Evolutionary conservation across 202 grass and related monocot genomes (phyloP), one percentile per base, ranked within the genome.

Genomic region (Musa balbisiana): DNA sequence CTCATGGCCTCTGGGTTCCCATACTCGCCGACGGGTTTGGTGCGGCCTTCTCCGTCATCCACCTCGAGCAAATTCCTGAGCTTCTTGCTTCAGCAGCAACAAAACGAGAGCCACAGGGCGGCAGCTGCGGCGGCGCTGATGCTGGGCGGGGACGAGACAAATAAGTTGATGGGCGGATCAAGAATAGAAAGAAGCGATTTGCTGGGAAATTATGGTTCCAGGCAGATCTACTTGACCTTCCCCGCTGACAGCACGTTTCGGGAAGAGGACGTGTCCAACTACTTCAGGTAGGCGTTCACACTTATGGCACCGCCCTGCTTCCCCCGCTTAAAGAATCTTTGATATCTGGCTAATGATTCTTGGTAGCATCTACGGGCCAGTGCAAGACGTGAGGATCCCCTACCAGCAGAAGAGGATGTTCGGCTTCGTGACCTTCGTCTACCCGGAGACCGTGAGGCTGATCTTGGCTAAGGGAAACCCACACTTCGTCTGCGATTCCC

Each of bases 361-460:
- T 10, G 53, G 10, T 43, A 96, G 95, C 81, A 99, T 99, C 74
- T 99, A 99, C 62, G 95, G 95, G 53, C 91, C 95, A 0, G 95
- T 99, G 21, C 95, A 99, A 71, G 95, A 99, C 68, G 95, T 99
- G 29, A 88, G 95, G 73, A 99, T 99, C 75, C 95, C 95, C 27
- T 99, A 94, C 83, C 95, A 99, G 83, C 95, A 99, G 84, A 99
- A 99, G 86, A 83, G 95, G 60, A 99, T 99, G 95, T 99, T 99
- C 54, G 95, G 95, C 8, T 99, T 99, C 63, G 95, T 99, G 74
- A 99, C 95, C 81, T 99, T 99, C 78, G 86, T 99, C 49, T 99
- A 94, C 84, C 91, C 95, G 73, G 95, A 99, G 75, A 99, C 95
- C 8, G 95, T 99, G 85, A 99, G 90, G 85, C 75, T 99, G 62